phyloP scores from a whole-genome alignment of 495 filamentous ascomycete genomes.

The Durotheca rogersii region DNA sequence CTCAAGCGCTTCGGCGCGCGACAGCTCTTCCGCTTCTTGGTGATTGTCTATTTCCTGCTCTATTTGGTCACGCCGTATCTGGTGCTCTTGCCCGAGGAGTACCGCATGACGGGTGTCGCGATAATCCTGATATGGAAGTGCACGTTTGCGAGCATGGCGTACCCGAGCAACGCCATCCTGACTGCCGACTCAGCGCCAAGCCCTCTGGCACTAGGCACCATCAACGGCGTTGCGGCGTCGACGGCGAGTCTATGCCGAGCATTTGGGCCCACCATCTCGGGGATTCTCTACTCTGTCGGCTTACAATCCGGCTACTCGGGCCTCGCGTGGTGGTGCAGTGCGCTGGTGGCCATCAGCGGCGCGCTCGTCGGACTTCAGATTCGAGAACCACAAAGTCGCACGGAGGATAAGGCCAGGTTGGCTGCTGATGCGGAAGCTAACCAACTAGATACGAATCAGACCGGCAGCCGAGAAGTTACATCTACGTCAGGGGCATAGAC shows the following conservation, averaged over 20 bases:
- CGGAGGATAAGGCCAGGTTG: constrained; percentile 36
- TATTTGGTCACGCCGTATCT: constrained; percentile 89
- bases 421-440: constrained; percentile 18
- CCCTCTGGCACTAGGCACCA: constrained; percentile 75
- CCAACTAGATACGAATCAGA: constrained; percentile 12
- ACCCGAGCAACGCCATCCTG: constrained; percentile 82
- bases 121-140: constrained; percentile 81
- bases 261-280: constrained; percentile 85
- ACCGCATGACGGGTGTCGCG: constrained; percentile 73
- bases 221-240: constrained; percentile 92
- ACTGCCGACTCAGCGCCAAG: constrained; percentile 81
- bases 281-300: constrained; percentile 78
- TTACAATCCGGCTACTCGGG: constrained; percentile 77
- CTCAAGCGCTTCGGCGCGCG: constrained; percentile 71
- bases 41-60: constrained; percentile 80
- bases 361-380: constrained; percentile 56
- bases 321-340: constrained; percentile 89
- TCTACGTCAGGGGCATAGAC: constrained; percentile 8
- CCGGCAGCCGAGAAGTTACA: constrained; percentile 2
- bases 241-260: constrained; percentile 84
- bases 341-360: constrained; percentile 70
- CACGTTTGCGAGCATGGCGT: constrained; percentile 79
- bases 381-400: constrained; percentile 44
- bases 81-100: constrained; percentile 69
- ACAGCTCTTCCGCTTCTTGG: constrained; percentile 74